A percentile compares a stretch with the other conserved stretches of the same genome.
Evolutionary conservation across 1,284 basidiomycete genomes (phyloP).

Genomic region (Sutorius eximius): DNA sequence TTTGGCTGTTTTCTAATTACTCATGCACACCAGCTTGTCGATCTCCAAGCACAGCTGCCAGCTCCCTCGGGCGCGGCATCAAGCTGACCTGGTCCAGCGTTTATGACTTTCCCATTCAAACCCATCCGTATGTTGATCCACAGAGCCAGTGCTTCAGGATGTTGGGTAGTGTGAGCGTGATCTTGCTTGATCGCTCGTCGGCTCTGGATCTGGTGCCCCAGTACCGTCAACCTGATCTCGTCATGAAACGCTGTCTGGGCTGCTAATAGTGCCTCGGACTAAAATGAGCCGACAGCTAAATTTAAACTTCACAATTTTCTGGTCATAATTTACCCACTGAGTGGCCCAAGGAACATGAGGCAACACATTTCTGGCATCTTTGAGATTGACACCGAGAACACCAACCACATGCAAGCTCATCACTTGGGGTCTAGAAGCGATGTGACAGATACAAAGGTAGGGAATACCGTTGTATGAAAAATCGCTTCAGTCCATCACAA

Average conservation of each 20-base stretch:
- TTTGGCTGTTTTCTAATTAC: slow-evolving; percentile 8
- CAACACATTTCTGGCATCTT: too few species aligned
- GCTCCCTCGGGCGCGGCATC: slow-evolving; percentile 9
- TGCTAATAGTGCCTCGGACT: neutral
- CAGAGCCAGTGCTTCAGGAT: neutral
- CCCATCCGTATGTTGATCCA: neutral
- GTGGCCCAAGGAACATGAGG: neutral
- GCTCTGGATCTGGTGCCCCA: neutral
- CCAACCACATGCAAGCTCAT: neutral
- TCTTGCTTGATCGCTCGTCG: neutral
- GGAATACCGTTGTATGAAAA: neutral
- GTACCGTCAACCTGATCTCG: neutral
- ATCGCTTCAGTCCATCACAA: neutral
- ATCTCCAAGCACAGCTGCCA: slow-evolving; percentile 60
- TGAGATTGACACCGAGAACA: neutral
- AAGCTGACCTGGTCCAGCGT: slow-evolving; percentile 3
- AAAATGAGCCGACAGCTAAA: neutral
- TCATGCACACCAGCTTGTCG: slow-evolving; percentile 52
- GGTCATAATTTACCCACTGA: neutral
- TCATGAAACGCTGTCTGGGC: neutral
- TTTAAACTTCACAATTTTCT: neutral
- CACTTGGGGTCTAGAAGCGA: neutral
- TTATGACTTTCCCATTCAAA: neutral
- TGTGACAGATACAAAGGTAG: neutral
- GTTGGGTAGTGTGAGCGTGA: too few species aligned